Base-by-base conservation (phyloP, 83 land plant genomes). In the Isoetes engelmannii region DNA sequence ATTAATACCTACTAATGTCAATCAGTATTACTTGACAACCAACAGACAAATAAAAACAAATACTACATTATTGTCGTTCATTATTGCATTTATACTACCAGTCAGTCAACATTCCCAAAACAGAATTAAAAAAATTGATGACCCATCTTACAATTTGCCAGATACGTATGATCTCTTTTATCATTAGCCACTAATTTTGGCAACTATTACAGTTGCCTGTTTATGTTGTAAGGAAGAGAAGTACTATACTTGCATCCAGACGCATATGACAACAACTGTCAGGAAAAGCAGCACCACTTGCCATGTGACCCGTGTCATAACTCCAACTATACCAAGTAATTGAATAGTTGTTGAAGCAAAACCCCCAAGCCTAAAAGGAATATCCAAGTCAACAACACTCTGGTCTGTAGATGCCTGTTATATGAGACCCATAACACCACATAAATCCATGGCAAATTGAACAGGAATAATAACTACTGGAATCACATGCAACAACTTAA, bases 301-400 rank as follows among this genome's bases (percentile, higher is more conserved):
- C 99, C 93, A 94, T 4, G 97, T 86, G 45, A 90, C 96, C 49
- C 81, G 70, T n/a, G 87, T 75, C 99, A 94, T 94, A 8, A 94
- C 99, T 68, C 79, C 87, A 43, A 94, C 79, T 46, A 90, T 90
- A 21, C 93, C 96, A 57, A 94, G 69, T 53, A 90, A 86, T 60
- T 94, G 99, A 18, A 94, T 86, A 28, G 87, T 82, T 61, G 93
- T 84, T 37, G 86, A 75, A 55, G 89, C 87, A 80, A 86, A 86
- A 13, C 88, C 85, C 63, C 94, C 90, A 55, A 95, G 81, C 69
- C 87, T 74, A 62, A 84, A 88, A 46, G 89, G 90, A 73, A 95
- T 91, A 77, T 91, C 93, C 68, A 85, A 82, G 73, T 95, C 99
- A 48, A 95, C 84, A 66, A 84, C 89, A 80, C 91, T 91, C 77